Conservation (phyloP, 2,329 filamentous ascomycete species). For the Bertia moriformis region DNA sequence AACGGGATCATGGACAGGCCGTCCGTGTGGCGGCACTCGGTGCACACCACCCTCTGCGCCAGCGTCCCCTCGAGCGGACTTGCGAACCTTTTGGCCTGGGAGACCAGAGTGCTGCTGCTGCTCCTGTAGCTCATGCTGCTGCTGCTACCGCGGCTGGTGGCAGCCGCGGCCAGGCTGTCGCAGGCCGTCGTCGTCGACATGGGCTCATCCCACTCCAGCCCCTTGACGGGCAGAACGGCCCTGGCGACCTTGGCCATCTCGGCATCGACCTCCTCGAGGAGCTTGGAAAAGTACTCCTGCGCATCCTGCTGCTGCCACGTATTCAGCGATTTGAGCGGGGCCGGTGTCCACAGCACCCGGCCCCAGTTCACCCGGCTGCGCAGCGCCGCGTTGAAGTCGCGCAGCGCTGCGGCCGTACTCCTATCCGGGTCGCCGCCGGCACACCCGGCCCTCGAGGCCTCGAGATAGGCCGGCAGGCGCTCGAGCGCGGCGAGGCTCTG, state of each 20-base stretch:
- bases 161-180: constrained; percentile 4
- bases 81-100: constrained; percentile 24
- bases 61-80: constrained; percentile 80
- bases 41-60: constrained; percentile 79
- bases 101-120: constrained; percentile 9
- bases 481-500: constrained; percentile 68
- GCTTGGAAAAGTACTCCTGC: constrained; percentile 88
- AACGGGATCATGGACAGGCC: constrained; percentile 83
- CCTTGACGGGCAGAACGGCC: constrained; percentile 14
- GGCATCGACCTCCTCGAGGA: constrained; percentile 72
- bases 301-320: constrained; percentile 95
- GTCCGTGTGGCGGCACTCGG: constrained; percentile 71
- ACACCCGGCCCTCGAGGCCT: too few relatives aligned
- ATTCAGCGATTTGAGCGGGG: constrained; percentile 76
- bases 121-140: constrained; percentile 45
- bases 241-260: constrained; percentile 43
- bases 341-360: constrained; percentile 66
- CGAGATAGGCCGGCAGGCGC: constrained; percentile 54
- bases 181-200: constrained; percentile 7
- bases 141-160: constrained; percentile 33
- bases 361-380: constrained; percentile 60
- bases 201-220: constrained; percentile 17
- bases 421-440: constrained; percentile 16
- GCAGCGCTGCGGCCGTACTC: constrained; percentile 33
- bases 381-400: constrained; percentile 53